phyloP scores from a whole-genome alignment of 306 rosid genomes.

The Castanea sativa region DNA sequence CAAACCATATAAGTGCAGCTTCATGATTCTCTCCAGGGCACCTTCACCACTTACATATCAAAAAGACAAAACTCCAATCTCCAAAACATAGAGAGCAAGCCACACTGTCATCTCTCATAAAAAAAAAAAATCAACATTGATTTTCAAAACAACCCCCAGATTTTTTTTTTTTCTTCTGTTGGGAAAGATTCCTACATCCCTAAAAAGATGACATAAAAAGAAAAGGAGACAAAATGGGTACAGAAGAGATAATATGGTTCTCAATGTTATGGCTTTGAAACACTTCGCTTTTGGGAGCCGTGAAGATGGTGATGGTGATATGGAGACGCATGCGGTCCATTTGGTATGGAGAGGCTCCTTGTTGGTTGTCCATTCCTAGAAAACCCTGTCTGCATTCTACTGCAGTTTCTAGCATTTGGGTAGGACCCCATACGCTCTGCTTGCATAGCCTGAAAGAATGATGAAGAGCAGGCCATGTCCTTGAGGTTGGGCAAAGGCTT shows the following conservation, averaged over 20 bases:
- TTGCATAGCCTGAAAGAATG: constrained; percentile 25
- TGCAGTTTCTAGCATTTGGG: constrained; percentile 14
- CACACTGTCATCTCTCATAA: not conserved
- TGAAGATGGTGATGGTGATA: constrained; percentile 16
- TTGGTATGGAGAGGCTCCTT: constrained; percentile 36
- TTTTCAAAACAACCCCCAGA: not conserved
- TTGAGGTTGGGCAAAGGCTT: constrained; percentile 21
- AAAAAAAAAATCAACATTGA: not conserved
- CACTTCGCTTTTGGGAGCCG: constrained; percentile 24
- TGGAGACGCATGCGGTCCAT: constrained; percentile 27
- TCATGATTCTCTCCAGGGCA: not conserved
- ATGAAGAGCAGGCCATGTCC: constrained; percentile 25
- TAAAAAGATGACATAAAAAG: not conserved
- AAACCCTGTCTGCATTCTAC: not conserved
- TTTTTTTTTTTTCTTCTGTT: not conserved
- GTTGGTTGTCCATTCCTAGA: constrained; percentile 26
- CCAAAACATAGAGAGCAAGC: not conserved
- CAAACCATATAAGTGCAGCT: not conserved
- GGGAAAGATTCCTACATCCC: not conserved
- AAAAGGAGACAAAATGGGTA: not conserved
- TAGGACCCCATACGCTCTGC: constrained; percentile 18
- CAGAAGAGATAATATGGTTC: not conserved
- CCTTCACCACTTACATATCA: not conserved
- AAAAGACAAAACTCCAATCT: not conserved
- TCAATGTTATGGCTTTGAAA: not conserved